These are phyloP conservation scores for Acacia melanoxylon DNA, from an alignment of 306 rosid species.

Conservation along the genomic window DNA sequence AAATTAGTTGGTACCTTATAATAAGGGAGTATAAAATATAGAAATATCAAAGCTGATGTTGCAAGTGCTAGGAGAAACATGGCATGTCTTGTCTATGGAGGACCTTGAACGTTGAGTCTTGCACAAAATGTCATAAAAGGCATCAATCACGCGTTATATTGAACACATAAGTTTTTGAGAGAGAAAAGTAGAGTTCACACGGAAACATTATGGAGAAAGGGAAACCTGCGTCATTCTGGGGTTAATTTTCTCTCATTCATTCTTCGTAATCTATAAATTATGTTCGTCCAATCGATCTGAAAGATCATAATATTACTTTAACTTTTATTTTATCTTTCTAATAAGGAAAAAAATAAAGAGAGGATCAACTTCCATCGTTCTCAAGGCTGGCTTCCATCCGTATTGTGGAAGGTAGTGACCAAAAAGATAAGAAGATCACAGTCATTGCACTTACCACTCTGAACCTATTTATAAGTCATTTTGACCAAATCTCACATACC, in stretches of 20 bases:
- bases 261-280: too few relatives aligned
- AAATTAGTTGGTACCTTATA: too few relatives aligned
- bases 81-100: neutral
- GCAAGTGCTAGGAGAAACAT: neutral
- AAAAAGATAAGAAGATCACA: neutral
- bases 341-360: too few relatives aligned
- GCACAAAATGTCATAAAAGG: neutral
- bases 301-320: too few relatives aligned
- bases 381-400: neutral
- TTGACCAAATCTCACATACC: too few relatives aligned
- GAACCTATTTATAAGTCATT: too few relatives aligned
- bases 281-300: too few relatives aligned
- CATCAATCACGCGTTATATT: neutral
- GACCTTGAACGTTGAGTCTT: neutral
- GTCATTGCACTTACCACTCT: neutral
- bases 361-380: neutral
- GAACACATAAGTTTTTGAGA: neutral
- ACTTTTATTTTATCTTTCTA: too few relatives aligned
- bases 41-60: slow-evolving; percentile 18
- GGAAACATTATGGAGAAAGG: too few relatives aligned
- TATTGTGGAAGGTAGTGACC: neutral
- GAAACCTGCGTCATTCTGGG: neutral
- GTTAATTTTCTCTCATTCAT: too few relatives aligned
- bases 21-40: slow-evolving; percentile 17
- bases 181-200: neutral